Base-by-base conservation (phyloP, 208 protist genomes). In the Wallacemonas rigidus region DNA sequence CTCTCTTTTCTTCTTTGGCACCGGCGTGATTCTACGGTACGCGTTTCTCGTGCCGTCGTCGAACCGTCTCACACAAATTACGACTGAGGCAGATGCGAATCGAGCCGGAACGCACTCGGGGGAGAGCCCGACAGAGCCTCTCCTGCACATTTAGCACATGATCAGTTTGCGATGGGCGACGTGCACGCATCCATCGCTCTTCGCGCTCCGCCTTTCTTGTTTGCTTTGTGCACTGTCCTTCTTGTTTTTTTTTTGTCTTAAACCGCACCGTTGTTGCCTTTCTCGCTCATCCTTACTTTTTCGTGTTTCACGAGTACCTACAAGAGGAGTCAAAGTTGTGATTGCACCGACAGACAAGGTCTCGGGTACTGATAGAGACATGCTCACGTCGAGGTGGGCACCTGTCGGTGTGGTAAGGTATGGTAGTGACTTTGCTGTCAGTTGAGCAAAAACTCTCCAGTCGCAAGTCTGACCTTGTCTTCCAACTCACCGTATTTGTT, bases 31-130 rank as follows among this genome's bases (percentile, higher is more conserved):
- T 5, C 62, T 76, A 5, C 61, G 71, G 3, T 70, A 70, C 71
- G 41, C 12, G n/a, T 76, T 53, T 63, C 63, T 76, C 17, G 54
- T 76, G 2, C 71, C 71, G 2, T 50, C 50, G 2, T 58, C 71
- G 6, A 39, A 41, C 9, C 53, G 55, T 43, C 47, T 64, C 8
- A 40, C 43, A 51, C 9, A 43, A 4, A 58, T 48, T 38, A 67
- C n/a, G 14, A 35, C n/a, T 12, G 40, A 45, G 40, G 60, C 12
- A 3, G 43, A 50, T n/a, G 60, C 8, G 6, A 14, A 15, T 38
- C 3, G 12, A 4, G 8, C 3, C 11, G 7, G n/a, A 6, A n/a
- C 3, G 4, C 7, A 14, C 41, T 4, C 38, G 14, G 40, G 26
- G 3, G 60, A 48, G 5, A 41, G 50, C 41, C 40, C 36, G 12